Evolutionary conservation across 257 asterid species (phyloP).

Genomic region (Nicotiana paniculata): DNA sequence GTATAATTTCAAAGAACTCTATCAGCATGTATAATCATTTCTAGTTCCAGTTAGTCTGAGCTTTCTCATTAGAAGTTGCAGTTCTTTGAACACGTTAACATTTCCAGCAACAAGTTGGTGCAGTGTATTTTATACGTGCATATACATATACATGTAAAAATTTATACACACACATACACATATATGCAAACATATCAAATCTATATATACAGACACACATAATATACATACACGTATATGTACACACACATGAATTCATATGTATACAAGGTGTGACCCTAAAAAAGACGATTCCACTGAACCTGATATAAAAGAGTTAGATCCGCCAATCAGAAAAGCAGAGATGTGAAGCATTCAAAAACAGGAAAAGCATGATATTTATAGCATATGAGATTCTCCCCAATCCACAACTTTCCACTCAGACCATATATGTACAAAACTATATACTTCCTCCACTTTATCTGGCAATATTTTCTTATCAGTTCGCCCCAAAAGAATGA

Average conservation of each 20-base stretch:
- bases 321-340: not conserved
- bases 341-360: not conserved
- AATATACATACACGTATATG: not conserved
- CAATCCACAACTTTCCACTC: not conserved
- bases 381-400: not conserved
- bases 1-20: not conserved
- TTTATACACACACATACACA: not conserved
- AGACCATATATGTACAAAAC: not conserved
- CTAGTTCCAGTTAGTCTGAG: not conserved
- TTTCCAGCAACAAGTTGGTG: not conserved
- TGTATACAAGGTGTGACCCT: not conserved
- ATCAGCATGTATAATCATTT: not conserved
- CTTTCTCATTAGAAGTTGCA: not conserved
- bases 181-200: not conserved
- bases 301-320: not conserved
- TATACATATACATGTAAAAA: not conserved
- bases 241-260: not conserved
- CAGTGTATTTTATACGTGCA: not conserved
- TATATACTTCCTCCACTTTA: too few relatives aligned
- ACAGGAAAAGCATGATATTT: not conserved
- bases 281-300: not conserved
- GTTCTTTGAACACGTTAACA: not conserved
- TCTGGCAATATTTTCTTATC: too few relatives aligned
- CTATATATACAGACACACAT: too few relatives aligned
- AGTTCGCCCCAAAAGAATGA: too few relatives aligned